Evolutionary conservation across 495 filamentous ascomycete genomes (phyloP).

Genomic region (Podospora anserina): DNA sequence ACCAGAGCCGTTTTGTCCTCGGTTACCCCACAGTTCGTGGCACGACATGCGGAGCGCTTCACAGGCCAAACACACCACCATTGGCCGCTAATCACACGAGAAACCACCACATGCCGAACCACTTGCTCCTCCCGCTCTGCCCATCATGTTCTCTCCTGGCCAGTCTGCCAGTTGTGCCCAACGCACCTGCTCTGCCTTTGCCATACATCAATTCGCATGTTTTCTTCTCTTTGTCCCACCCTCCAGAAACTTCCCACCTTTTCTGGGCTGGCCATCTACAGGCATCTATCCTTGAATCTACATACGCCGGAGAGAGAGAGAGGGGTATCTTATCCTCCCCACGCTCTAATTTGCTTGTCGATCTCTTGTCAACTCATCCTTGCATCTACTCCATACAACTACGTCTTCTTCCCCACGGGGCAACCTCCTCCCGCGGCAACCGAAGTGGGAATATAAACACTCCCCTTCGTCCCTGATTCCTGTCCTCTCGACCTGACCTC

Average conservation of each 20-base stretch:
- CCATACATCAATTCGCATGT: neutral
- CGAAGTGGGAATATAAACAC: neutral
- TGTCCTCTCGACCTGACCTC: neutral
- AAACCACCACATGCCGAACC: constrained; percentile 22
- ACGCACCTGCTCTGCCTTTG: neutral
- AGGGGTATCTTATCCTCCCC: neutral
- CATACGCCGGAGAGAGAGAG: neutral
- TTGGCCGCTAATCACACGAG: constrained; percentile 14
- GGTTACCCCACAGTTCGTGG: constrained; percentile 18
- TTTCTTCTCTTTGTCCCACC: neutral
- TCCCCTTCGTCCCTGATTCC: neutral
- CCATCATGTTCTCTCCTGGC: neutral
- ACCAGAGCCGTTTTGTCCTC: constrained; percentile 13
- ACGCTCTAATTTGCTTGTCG: neutral
- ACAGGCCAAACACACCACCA: constrained; percentile 16
- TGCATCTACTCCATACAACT: neutral
- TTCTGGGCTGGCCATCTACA: neutral
- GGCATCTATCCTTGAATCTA: neutral
- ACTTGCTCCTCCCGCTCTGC: neutral
- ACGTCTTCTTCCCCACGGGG: neutral
- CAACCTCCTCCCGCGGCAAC: neutral
- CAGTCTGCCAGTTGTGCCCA: neutral
- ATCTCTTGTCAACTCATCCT: neutral
- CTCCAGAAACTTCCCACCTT: neutral
- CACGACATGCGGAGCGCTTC: constrained; percentile 11